Evolutionary conservation across 805 yeast genomes (phyloP), one percentile per base, ranked within the genome.

Genomic region (Hanseniaspora pseudoguilliermondii): DNA sequence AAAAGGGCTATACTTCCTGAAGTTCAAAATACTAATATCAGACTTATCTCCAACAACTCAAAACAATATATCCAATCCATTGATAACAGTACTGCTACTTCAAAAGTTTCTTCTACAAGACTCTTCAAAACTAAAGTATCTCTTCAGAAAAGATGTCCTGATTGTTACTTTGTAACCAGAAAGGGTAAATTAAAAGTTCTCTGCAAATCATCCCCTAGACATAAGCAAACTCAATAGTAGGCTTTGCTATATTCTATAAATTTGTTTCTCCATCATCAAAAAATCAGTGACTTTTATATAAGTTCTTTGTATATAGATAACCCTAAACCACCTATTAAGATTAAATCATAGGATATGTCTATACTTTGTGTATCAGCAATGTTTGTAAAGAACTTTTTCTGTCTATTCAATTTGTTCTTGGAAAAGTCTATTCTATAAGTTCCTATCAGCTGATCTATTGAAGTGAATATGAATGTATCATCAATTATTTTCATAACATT

Each of bases 111-210:
- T 13, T 15, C 18, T 16, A 63, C 71, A 5, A 80, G 97, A 69
- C 83, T 89, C 3, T 89, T 91, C 77, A 91, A 91, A 69, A 95
- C 89, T 47, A 82, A 91, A 69, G 82, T 97, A 5, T 80, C 97
- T 0, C 95, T 93, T 55, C 90, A 90, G 74, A 93, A 86, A 74
- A 84, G 87, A 71, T 93, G 98, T 69, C 76, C 83, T 40, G 93
- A 87, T 68, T 93, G 98, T 69, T 85, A 84, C 63, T 79, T 87
- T 71, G 96, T 93, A 11, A 84, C 95, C 71, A 84, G 97, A 71
- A 93, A 90, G 72, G 98, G 98, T 43, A 78, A 93, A 64, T 91
- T 90, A 13, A 88, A 87, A 61, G 95, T 93, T 41, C 83, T 86
- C 67, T 91, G 98, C 76, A 93, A 90, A 69, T 76, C 93, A 49